phyloP scores from a whole-genome alignment of 2,329 filamentous ascomycete genomes.

The Phaeosphaeriaceae sp. region DNA sequence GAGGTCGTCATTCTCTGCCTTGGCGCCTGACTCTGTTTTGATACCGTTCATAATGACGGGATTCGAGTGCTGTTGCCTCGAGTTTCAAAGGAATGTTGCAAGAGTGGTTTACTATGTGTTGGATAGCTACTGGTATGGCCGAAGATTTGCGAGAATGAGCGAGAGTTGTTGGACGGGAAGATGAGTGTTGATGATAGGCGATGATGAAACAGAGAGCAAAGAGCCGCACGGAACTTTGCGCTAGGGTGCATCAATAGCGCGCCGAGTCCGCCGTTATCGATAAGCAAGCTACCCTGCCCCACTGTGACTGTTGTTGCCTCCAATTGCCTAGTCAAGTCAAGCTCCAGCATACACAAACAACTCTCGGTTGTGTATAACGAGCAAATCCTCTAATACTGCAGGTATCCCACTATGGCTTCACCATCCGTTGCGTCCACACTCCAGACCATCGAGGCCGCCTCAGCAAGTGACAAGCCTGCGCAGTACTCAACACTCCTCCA shows the following conservation, averaged over 20 bases:
- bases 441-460: conserved; percentile 56
- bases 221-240: conserved; percentile 17
- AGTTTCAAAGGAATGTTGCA: neutral
- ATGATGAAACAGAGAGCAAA: conserved; percentile 2
- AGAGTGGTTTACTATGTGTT: neutral
- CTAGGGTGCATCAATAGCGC: conserved; percentile 19
- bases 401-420: conserved; percentile 53
- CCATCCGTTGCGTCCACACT: conserved; percentile 57
- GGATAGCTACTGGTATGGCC: neutral
- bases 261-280: conserved; percentile 27
- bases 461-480: conserved; percentile 58
- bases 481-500: conserved; percentile 65
- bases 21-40: conserved; percentile 48
- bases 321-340: neutral
- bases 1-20: conserved; percentile 45
- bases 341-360: neutral
- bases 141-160: neutral
- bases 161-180: conserved; percentile 3
- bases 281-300: conserved; percentile 6
- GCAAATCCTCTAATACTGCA: too few species aligned
- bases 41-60: conserved; percentile 46
- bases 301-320: neutral
- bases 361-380: too few species aligned
- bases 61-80: neutral
- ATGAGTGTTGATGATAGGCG: neutral